A percentile compares a stretch with the other conserved stretches of the same genome.
phyloP scores from a whole-genome alignment of 2,329 filamentous ascomycete species.

The Tolypocladium sp. region DNA sequence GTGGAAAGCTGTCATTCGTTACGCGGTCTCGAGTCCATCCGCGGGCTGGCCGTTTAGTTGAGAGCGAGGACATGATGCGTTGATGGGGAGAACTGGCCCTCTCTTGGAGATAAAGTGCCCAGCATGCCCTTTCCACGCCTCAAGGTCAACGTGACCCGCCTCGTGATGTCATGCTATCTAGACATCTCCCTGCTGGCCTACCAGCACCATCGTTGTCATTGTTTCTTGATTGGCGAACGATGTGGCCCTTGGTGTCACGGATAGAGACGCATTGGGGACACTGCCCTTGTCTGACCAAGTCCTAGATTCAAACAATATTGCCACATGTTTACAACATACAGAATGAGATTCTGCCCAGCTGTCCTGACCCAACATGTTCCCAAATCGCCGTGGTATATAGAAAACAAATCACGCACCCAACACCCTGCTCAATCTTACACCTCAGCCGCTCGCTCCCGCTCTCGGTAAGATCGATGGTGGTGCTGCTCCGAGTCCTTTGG shows the following conservation, averaged over 20 bases:
- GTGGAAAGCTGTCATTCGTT: too few relatives aligned
- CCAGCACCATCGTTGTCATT: background rate
- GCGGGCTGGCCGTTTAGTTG: background rate
- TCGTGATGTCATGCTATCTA: background rate
- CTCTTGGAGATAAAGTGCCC: too few relatives aligned
- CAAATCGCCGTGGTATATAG: background rate
- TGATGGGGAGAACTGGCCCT: background rate
- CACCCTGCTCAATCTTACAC: background rate
- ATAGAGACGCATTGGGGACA: background rate
- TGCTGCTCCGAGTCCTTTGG: slow-evolving; percentile 8
- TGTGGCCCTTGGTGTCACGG: background rate
- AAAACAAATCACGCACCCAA: background rate
- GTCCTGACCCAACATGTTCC: background rate
- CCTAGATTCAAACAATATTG: background rate
- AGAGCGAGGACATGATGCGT: background rate
- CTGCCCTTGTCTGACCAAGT: background rate
- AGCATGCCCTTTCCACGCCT: too few relatives aligned
- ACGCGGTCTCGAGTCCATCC: background rate
- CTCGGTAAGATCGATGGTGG: slow-evolving; percentile 11
- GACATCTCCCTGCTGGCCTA: background rate
- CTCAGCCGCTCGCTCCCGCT: slow-evolving; percentile 8
- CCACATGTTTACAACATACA: background rate
- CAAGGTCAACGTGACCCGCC: too few relatives aligned
- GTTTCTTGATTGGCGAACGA: background rate
- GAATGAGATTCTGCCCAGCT: background rate